Evolutionary conservation across 305 asterid genomes (phyloP), one percentile per base, ranked within the genome.

Genomic region (Galium porrigens): DNA sequence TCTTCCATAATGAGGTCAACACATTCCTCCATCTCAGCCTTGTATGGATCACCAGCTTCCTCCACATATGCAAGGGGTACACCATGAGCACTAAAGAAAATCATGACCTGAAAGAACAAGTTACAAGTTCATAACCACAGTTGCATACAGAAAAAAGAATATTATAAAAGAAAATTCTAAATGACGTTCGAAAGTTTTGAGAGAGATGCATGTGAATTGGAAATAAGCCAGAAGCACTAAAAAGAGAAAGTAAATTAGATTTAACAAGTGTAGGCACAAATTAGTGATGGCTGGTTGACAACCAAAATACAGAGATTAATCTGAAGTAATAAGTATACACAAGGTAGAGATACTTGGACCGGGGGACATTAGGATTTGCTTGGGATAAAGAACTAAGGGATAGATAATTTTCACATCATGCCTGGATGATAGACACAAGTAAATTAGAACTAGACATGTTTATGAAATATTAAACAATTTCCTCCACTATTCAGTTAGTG

Each of bases 21-120:
- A 65, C 98, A 91, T 84, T 91, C 98, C 86, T 91, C 96, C 98
- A 91, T 91, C 83, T 91, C 98, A 64, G 96, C 96, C 79, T 91
- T 91, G 86, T 91, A 91, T 8, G 98, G 98, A 82, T 91, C 98
- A 69, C 98, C 98, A 69, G 96, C 98, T 81, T 91, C 95, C 86
- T 89, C 96, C 48, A 91, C 98, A 75, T 91, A 91, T 63, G 98
- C 98, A 73, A 85, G 82, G 60, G 98, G 98, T 20, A 91, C 98
- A 63, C 98, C 98, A 74, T 91, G 98, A 70, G 98, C 98, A 74
- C 96, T 91, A 75, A 89, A 91, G 85, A 91, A 91, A 77, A 89
- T 80, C 95, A 91, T 86, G 76, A 89, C 98, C 98, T 91, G 85
- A 66, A 60, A 57, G 65, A 46, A 58, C 17, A 32, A 34, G 41